Base-by-base conservation (phyloP, 306 rosid species). In the Lathyrus aphaca region DNA sequence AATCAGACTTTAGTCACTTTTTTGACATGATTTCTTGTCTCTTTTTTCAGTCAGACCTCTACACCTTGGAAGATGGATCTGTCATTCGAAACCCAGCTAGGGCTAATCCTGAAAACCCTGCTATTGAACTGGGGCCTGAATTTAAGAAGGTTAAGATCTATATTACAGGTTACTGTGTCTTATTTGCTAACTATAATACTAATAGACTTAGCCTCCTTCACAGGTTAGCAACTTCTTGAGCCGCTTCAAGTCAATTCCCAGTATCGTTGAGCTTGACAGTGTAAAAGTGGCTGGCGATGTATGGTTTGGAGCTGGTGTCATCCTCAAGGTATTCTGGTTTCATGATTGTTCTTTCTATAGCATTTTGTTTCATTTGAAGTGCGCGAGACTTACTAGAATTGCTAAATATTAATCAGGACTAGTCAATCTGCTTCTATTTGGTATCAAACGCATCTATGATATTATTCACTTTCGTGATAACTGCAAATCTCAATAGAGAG, bases 61-160 rank as follows among this genome's bases (percentile, higher is more conserved):
- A 91, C 85, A 94, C 89, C 39, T 32, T 91, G 56, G 76, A 82
- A 74, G 91, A 83, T 71, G 99, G 97, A 61, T 87, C 65, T 78
- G 86, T 94, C 65, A 78, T 40, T 64, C 82, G 96, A 37, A 94
- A 88, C 78, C 48, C 66, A 27, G 89, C 82, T 37, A 94, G 99
- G 86, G 21, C 69, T 64, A 85, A 84, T 72, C 96, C 96, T 53
- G 87, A 84, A 70, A 91, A 94, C 85, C 99, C 99, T 72, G 60
- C 84, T 49, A 86, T 94, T 87, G 97, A 94, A 86, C 69, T 94
- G 71, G 99, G 99, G n/a, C 97, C 97, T 32, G 99, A 94, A 72
- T 94, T 90, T 82, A 88, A 91, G 81, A 94, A 94, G 99, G 99
- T 88, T 63, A 72, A 38, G 14, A 50, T 76, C 64, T 50, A 13